phyloP scores from a whole-genome alignment of 2,329 filamentous ascomycete species.

The Lachnellula occidentalis region DNA sequence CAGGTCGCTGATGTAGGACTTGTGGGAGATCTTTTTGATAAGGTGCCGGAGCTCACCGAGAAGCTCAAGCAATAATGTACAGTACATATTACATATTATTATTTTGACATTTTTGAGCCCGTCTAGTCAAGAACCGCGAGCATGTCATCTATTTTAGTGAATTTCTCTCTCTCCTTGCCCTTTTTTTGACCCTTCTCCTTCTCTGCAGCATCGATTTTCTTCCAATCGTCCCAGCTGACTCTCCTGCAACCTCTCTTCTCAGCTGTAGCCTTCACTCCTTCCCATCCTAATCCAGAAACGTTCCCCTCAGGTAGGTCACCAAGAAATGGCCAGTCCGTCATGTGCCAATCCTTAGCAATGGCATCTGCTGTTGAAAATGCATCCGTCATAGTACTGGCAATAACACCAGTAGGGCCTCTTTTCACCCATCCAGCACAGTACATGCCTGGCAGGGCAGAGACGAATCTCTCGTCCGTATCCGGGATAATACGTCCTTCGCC shows the following conservation, averaged over 20 bases:
- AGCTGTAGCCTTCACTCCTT: slow-evolving; percentile 61
- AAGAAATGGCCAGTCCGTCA: neutral
- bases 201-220: slow-evolving; percentile 76
- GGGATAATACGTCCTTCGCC: slow-evolving; percentile 64
- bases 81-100: slow-evolving; percentile 14
- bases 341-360: slow-evolving; percentile 73
- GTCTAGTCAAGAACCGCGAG: slow-evolving; percentile 42
- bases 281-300: slow-evolving; percentile 61
- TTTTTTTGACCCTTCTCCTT: slow-evolving; percentile 54
- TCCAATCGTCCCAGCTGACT: slow-evolving; percentile 83
- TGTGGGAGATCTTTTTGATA: slow-evolving; percentile 92
- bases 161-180: slow-evolving; percentile 77
- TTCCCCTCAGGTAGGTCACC: slow-evolving; percentile 20
- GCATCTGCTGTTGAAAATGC: slow-evolving; percentile 85
- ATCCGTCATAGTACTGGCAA: slow-evolving; percentile 92
- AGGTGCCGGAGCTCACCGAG: slow-evolving; percentile 91
- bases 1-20: slow-evolving; percentile 95
- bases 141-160: slow-evolving; percentile 54
- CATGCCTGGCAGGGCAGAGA: slow-evolving; percentile 53
- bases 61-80: slow-evolving; percentile 58
- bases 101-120: slow-evolving; percentile 4
- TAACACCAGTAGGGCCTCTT: slow-evolving; percentile 87
- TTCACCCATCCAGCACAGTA: slow-evolving; percentile 98
- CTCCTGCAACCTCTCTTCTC: slow-evolving; percentile 50
- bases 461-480: slow-evolving; percentile 10